Evolutionary conservation across 2,329 filamentous ascomycete genomes (phyloP).

Genomic region (Penicillium sp.): DNA sequence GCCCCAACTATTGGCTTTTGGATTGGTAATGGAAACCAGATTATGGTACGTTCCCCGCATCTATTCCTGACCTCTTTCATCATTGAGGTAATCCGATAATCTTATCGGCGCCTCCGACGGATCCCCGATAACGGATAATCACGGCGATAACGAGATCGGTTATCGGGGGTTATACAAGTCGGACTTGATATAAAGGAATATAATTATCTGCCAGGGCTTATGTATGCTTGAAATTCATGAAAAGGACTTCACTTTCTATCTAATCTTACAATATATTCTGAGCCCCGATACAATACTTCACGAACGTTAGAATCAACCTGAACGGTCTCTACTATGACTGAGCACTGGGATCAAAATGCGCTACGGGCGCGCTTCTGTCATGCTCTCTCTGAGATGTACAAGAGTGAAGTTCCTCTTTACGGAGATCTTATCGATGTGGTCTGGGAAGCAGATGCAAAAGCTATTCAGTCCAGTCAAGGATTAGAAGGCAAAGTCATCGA

Average conservation of each 20-base stretch:
- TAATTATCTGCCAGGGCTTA: not conserved
- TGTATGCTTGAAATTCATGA: not conserved
- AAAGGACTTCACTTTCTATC: not conserved
- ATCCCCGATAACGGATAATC: slow-evolving; percentile 15
- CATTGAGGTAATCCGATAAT: not conserved
- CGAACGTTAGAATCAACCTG: not conserved
- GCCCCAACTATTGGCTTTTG: not conserved
- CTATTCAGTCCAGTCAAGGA: slow-evolving; percentile 14
- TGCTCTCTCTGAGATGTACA: slow-evolving; percentile 39
- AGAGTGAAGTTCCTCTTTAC: slow-evolving; percentile 35
- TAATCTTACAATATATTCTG: not conserved
- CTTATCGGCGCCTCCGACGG: not conserved
- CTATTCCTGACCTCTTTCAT: not conserved
- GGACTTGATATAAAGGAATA: not conserved
- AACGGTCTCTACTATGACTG: slow-evolving; percentile 8
- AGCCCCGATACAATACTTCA: not conserved
- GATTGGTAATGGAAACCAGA: not conserved
- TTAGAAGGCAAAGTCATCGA: slow-evolving; percentile 6
- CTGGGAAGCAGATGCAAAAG: slow-evolving; percentile 26
- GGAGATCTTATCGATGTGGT: slow-evolving; percentile 34
- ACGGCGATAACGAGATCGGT: slow-evolving; percentile 4
- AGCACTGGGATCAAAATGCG: slow-evolving; percentile 19
- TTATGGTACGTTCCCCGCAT: not conserved
- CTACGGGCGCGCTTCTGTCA: slow-evolving; percentile 32
- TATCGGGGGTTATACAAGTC: not conserved